phyloP scores from a whole-genome alignment of 495 filamentous ascomycete genomes.

The Hypoxylon lienhwacheense region DNA sequence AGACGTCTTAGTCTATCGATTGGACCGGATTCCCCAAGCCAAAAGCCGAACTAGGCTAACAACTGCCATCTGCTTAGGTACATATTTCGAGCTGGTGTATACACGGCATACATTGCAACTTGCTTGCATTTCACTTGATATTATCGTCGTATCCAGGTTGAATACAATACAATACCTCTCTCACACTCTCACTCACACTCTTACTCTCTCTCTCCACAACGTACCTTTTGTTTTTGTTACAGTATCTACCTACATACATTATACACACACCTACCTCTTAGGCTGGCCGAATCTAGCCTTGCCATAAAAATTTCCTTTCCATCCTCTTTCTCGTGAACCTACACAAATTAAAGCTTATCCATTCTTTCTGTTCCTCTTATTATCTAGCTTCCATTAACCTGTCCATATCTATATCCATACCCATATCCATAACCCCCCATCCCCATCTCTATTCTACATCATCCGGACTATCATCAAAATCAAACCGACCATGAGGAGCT shows the following conservation, averaged over 20 bases:
- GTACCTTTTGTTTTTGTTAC: too few relatives aligned
- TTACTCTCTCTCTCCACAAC: too few relatives aligned
- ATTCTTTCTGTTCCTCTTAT: background rate
- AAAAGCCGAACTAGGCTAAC: slow-evolving; percentile 34
- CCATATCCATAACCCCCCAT: too few relatives aligned
- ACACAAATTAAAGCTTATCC: too few relatives aligned
- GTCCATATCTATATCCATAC: background rate
- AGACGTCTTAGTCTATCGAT: slow-evolving; percentile 9
- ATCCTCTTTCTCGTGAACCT: too few relatives aligned
- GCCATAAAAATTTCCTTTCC: too few relatives aligned
- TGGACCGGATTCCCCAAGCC: slow-evolving; percentile 31
- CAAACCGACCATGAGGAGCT: slow-evolving; percentile 19
- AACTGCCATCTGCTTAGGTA: slow-evolving; percentile 1
- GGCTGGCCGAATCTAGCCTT: slow-evolving; percentile 18
- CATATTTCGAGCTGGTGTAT: slow-evolving; percentile 8
- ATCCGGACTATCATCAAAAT: background rate
- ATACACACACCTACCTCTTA: background rate
- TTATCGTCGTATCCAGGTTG: slow-evolving; percentile 10
- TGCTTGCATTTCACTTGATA: slow-evolving; percentile 9
- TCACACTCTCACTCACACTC: too few relatives aligned
- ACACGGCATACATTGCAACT: slow-evolving; percentile 10
- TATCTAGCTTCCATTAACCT: background rate
- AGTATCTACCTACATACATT: slow-evolving; percentile 6
- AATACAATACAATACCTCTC: too few relatives aligned
- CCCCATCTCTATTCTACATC: background rate